Evolutionary conservation across 306 rosid genomes (phyloP).

Genomic region (Sicyos edulis): DNA sequence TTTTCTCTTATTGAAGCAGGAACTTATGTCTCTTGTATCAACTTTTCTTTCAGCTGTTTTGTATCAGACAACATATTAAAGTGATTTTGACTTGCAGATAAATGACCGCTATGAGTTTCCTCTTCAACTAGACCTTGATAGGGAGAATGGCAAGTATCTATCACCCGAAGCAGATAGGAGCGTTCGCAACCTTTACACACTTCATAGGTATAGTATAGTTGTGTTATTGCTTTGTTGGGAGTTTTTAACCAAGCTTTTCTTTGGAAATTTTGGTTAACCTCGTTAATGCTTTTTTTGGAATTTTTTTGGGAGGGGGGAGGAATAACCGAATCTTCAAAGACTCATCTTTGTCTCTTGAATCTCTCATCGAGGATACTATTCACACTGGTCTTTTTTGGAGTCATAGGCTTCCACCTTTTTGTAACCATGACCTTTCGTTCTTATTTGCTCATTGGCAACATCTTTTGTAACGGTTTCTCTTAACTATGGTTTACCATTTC

Average conservation of each 20-base stretch:
- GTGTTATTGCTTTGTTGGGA: background rate
- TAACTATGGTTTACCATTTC: too few relatives aligned
- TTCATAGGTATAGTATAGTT: slow-evolving; percentile 68
- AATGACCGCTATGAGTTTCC: slow-evolving; percentile 97
- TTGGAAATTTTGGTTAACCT: too few relatives aligned
- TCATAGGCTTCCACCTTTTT: too few relatives aligned
- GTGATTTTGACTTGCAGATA: slow-evolving; percentile 40
- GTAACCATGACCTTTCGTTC: too few relatives aligned
- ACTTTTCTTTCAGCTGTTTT: background rate
- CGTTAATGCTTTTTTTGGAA: too few relatives aligned
- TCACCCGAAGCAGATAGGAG: slow-evolving; percentile 87
- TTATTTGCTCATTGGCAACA: too few relatives aligned
- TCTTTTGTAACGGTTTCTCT: too few relatives aligned
- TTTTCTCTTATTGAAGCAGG: background rate
- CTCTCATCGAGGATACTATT: too few relatives aligned
- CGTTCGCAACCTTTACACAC: slow-evolving; percentile 86
- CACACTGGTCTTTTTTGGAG: too few relatives aligned
- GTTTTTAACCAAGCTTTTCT: background rate
- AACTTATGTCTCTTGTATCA: slow-evolving; percentile 1
- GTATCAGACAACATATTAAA: background rate
- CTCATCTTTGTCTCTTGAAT: too few relatives aligned
- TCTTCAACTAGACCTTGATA: slow-evolving; percentile 88
- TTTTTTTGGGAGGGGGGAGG: too few relatives aligned
- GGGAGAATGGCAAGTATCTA: slow-evolving; percentile 76
- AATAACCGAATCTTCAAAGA: too few relatives aligned